phyloP scores from a whole-genome alignment of 306 rosid species.

The Delonix regia region DNA sequence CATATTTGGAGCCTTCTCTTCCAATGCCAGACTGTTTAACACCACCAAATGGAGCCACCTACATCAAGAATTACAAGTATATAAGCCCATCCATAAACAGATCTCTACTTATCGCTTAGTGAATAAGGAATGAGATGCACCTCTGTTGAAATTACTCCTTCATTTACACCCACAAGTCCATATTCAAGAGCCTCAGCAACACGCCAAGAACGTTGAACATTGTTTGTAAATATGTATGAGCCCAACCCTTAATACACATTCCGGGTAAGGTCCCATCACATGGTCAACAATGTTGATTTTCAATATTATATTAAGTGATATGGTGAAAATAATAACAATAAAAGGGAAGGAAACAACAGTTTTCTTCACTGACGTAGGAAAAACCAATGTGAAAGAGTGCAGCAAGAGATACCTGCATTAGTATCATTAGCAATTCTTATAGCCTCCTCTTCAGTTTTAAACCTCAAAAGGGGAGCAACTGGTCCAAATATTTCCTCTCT shows the following conservation, averaged over 20 bases:
- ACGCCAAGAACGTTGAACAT: constrained; percentile 92
- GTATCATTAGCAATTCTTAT: constrained; percentile 83
- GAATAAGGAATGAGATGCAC: constrained; percentile 48
- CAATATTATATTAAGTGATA: constrained; percentile 12
- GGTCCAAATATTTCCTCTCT: constrained; percentile 99
- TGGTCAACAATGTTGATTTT: constrained; percentile 14
- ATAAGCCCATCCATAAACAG: constrained; percentile 23
- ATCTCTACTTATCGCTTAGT: not conserved
- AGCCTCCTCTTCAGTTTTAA: constrained; percentile 94
- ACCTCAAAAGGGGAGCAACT: constrained; percentile 83
- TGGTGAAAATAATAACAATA: not conserved
- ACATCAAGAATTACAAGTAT: constrained; percentile 31
- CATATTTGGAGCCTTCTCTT: constrained; percentile 98
- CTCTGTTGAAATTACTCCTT: constrained; percentile 95
- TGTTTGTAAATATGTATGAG: constrained; percentile 84
- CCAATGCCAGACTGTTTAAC: constrained; percentile 96
- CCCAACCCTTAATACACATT: constrained; percentile 72
- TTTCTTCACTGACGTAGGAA: not conserved
- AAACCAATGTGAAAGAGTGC: constrained; percentile 25
- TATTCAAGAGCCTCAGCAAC: constrained; percentile 96
- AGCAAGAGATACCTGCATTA: constrained; percentile 68
- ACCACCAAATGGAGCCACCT: constrained; percentile 99
- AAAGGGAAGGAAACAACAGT: not conserved
- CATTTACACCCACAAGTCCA: constrained; percentile 93
- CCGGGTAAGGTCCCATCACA: constrained; percentile 9